These are phyloP conservation scores for Beta macrorhiza DNA, from an alignment of 179 eudicot species.

Conservation along the genomic window DNA sequence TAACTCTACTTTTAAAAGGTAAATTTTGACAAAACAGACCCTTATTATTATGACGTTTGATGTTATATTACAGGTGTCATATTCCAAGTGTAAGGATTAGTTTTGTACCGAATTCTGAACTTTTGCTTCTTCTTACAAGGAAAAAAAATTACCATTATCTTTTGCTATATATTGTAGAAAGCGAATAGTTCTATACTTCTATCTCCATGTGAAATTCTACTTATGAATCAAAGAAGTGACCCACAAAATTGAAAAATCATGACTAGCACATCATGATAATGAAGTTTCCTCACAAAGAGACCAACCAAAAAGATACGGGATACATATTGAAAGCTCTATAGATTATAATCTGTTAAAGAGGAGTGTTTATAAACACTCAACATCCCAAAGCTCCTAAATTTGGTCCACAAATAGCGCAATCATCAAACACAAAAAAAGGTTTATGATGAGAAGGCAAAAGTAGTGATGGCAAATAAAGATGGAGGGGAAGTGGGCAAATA, in stretches of 20 bases:
- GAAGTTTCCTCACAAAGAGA: slow-evolving; percentile 7
- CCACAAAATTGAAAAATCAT: slow-evolving; percentile 9
- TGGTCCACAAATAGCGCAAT: slow-evolving; percentile 10
- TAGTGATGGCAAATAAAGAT: slow-evolving; percentile 1
- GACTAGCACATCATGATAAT: slow-evolving; percentile 10
- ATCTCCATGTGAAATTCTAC: background rate
- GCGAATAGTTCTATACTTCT: background rate
- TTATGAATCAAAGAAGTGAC: slow-evolving; percentile 3
- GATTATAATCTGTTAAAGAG: background rate
- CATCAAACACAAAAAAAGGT: slow-evolving; percentile 6
- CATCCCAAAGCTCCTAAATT: slow-evolving; percentile 2
- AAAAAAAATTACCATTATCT: no score
- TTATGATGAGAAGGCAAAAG: background rate
- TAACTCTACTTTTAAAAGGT: no score
- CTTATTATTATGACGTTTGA: no score
- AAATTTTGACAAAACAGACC: no score
- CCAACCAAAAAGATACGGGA: slow-evolving; percentile 9
- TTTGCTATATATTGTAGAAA: background rate
- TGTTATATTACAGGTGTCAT: no score
- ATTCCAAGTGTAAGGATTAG: no score
- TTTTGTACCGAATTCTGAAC: no score
- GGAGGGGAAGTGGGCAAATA: background rate
- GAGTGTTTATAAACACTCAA: background rate
- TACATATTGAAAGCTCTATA: slow-evolving; percentile 11
- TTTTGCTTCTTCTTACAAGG: no score